These are phyloP conservation scores for Musa schizocarpa DNA, from an alignment of 176 grass and related monocot genomes.

Conservation along the genomic window DNA sequence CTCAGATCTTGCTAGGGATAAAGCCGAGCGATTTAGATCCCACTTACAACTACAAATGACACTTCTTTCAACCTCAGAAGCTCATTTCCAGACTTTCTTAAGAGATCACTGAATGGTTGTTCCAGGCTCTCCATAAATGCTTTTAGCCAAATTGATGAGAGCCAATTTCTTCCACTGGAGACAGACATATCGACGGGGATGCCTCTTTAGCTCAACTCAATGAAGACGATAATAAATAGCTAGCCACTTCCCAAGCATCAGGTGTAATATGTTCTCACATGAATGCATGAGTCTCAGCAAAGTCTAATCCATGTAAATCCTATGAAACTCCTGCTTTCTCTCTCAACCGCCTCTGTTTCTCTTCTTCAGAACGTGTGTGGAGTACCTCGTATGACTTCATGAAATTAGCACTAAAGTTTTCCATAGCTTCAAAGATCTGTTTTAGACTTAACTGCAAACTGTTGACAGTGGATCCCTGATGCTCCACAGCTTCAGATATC, in stretches of 20 bases:
- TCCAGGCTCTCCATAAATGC: not conserved
- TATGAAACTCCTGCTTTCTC: slow-evolving; percentile 22
- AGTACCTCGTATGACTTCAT: slow-evolving; percentile 58
- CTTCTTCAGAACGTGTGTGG: slow-evolving; percentile 46
- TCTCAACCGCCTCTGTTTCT: slow-evolving; percentile 42
- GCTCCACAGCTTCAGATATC: slow-evolving; percentile 32
- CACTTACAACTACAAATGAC: not conserved
- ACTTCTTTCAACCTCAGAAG: too few species aligned
- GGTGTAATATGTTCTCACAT: not conserved
- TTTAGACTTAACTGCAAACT: slow-evolving; percentile 54
- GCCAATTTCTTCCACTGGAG: not conserved
- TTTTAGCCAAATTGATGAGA: not conserved
- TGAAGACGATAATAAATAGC: not conserved
- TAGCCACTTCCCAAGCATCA: not conserved
- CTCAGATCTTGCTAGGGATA: not conserved
- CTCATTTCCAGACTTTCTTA: too few species aligned
- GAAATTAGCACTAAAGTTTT: slow-evolving; percentile 44
- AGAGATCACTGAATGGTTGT: too few species aligned
- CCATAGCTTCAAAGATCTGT: slow-evolving; percentile 77
- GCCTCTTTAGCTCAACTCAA: not conserved
- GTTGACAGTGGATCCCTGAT: slow-evolving; percentile 26
- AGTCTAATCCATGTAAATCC: not conserved
- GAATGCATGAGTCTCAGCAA: not conserved
- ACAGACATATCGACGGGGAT: not conserved
- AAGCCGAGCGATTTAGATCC: not conserved